These are phyloP conservation scores for Fusarium setosum DNA, from an alignment of 2,329 filamentous ascomycete genomes.

Conservation along the genomic window DNA sequence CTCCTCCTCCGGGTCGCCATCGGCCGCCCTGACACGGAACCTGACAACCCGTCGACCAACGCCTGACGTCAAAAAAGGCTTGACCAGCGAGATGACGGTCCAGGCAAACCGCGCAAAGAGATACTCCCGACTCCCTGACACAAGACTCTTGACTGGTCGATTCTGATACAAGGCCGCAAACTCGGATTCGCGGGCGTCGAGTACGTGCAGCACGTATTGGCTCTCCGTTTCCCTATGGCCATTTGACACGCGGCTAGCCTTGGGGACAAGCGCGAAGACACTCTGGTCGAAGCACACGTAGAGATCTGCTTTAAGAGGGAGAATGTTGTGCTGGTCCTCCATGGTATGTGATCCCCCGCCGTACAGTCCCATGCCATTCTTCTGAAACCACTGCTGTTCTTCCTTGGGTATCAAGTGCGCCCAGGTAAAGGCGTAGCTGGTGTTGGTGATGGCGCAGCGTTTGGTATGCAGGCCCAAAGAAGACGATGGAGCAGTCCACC, in stretches of 20 bases:
- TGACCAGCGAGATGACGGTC: constrained; percentile 22
- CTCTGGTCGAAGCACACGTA: constrained; percentile 35
- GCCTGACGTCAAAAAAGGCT: constrained; percentile 26
- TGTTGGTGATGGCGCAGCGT: constrained; percentile 32
- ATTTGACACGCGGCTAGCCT: background rate
- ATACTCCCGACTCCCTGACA: constrained; percentile 22
- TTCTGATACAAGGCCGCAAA: constrained; percentile 32
- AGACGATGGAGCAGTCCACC: constrained; percentile 18
- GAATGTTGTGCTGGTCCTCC: constrained; percentile 30
- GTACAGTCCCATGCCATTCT: constrained; percentile 34
- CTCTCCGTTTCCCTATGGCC: background rate
- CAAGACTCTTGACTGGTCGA: constrained; percentile 7
- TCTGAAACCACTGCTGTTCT: constrained; percentile 32
- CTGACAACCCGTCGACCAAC: constrained; percentile 20
- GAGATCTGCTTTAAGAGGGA: constrained; percentile 31
- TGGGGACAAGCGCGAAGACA: constrained; percentile 29
- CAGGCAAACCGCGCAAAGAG: constrained; percentile 28
- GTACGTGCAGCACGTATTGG: constrained; percentile 23
- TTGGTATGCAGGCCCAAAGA: constrained; percentile 1
- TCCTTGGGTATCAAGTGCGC: constrained; percentile 30
- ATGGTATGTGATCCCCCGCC: constrained; percentile 29
- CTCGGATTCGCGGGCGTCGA: constrained; percentile 24
- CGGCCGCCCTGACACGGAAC: constrained; percentile 5
- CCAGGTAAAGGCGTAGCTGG: constrained; percentile 32
- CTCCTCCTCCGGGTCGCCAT: constrained; percentile 22